Conservation (phyloP, 176 grass and related monocot genomes). For the Cocos nucifera region DNA sequence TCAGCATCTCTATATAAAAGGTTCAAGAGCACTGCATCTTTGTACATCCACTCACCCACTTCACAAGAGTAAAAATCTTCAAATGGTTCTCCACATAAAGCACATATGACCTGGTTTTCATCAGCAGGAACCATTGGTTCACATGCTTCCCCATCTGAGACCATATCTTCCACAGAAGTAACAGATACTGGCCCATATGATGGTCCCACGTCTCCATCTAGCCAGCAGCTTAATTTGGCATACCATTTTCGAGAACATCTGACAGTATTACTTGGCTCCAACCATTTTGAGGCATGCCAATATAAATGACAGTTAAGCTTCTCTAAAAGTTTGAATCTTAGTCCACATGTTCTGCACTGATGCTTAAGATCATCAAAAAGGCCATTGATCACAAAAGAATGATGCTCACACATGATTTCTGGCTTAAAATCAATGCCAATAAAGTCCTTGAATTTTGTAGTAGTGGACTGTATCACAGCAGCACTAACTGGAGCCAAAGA, state of each 20-base stretch:
- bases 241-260: slow-evolving; percentile 75
- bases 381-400: slow-evolving; percentile 48
- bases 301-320: slow-evolving; percentile 41
- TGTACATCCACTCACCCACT: slow-evolving; percentile 82
- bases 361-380: slow-evolving; percentile 57
- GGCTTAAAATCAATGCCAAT: slow-evolving; percentile 69
- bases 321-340: slow-evolving; percentile 57
- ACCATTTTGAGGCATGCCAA: slow-evolving; percentile 31
- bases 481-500: slow-evolving; percentile 2
- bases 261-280: slow-evolving; percentile 20
- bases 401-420: slow-evolving; percentile 56
- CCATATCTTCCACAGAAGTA: slow-evolving; percentile 41
- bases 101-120: slow-evolving; percentile 78
- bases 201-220: slow-evolving; percentile 27
- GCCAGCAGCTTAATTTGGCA: slow-evolving; percentile 31
- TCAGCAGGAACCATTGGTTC: slow-evolving; percentile 82
- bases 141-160: slow-evolving; percentile 37
- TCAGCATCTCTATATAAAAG: slow-evolving; percentile 19
- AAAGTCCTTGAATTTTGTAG: slow-evolving; percentile 23
- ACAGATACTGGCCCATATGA: slow-evolving; percentile 16
- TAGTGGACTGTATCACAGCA: slow-evolving; percentile 17
- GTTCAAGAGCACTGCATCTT: slow-evolving; percentile 52
- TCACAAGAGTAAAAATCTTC: slow-evolving; percentile 66
- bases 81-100: slow-evolving; percentile 73
- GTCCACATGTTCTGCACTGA: slow-evolving; percentile 64